Base-by-base conservation (phyloP, 2,329 filamentous ascomycete genomes). In the Bipolaris victoriae region DNA sequence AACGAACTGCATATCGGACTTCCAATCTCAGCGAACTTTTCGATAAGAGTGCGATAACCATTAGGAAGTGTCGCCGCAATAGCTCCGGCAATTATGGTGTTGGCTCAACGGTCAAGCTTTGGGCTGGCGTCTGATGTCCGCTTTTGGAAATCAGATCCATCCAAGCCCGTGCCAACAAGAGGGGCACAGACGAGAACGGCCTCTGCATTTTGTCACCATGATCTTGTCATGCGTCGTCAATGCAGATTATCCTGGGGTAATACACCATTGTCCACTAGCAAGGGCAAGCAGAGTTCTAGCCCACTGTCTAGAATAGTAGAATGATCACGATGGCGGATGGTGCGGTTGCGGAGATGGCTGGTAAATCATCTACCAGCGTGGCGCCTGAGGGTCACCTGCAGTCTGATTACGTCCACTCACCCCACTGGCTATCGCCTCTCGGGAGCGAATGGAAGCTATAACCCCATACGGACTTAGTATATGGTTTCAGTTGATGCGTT, bases 131-230 rank as follows among this genome's bases (percentile, higher is more conserved):
- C 61, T 40, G 52, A 65, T 68, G 61, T 65, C 68, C 68, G 60
- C 55, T 67, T 66, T 62, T 49, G 68, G 68, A 69, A 63, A 70
- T 69, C 61, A 56, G 60, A 70, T 69, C 68, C 68, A 70, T 65
- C 47, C 53, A 52, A 64, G 66, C 60, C 64, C 64, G 65, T 68
- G 65, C 68, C 59, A 64, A 55, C 53, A 58, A 58, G 67, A 68
- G 67, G 67, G 66, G 66, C 59, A 64, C 50, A 35, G 58, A 63
- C 62, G 53, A 68, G 64, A 65, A 64, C 60, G 52, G 66, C 60
- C 63, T 64, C 22, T 56, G 47, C n/a, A 39, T 55, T 63, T 29
- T 57, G 60, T 69, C 63, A 67, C 58, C 31, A 68, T 65, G 64
- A 67, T 50, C 24, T 49, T 62, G 58, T 50, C 54, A 59, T 59